Conservation (phyloP, 805 yeast genomes). For the Huiozyma naganishii region DNA sequence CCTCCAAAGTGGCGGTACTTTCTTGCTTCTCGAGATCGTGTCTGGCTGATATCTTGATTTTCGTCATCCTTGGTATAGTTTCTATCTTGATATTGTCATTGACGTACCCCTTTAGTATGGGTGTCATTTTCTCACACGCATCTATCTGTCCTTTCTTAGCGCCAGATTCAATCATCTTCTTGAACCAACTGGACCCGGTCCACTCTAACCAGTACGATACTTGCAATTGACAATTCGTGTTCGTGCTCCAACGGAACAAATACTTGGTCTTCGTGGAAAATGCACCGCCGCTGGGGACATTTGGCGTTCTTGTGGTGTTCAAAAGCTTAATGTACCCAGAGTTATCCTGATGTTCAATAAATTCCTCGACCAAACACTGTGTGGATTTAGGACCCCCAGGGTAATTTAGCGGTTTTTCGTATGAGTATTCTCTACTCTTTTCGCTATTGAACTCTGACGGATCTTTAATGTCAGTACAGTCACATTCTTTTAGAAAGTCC, state of each 20-base stretch:
- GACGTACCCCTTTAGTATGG: conserved; percentile 19
- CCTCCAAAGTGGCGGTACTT: too few species aligned
- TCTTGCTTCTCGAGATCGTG: too few species aligned
- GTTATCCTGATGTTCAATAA: conserved; percentile 40
- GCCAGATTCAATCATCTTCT: conserved; percentile 77
- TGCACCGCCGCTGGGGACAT: conserved; percentile 85
- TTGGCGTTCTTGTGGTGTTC: conserved; percentile 69
- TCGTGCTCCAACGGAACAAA: conserved; percentile 61
- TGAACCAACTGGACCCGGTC: conserved; percentile 90
- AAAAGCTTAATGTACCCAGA: conserved; percentile 46
- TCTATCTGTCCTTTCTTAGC: conserved; percentile 69
- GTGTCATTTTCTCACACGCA: conserved; percentile 40
- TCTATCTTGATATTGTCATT: conserved; percentile 8
- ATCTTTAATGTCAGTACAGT: conserved; percentile 28
- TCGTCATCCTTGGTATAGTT: too few species aligned
- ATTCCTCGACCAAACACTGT: conserved; percentile 60
- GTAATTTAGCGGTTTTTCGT: conserved; percentile 63
- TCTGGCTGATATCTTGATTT: too few species aligned
- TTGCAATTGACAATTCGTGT: conserved; percentile 47
- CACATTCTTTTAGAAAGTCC: conserved; percentile 32
- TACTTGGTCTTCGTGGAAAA: conserved; percentile 69
- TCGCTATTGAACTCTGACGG: conserved; percentile 32
- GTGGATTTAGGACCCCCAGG: conserved; percentile 93
- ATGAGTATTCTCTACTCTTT: conserved; percentile 42
- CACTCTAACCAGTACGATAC: conserved; percentile 75